phyloP scores from a whole-genome alignment of 2,329 filamentous ascomycete genomes.

The Piedraia hortae region DNA sequence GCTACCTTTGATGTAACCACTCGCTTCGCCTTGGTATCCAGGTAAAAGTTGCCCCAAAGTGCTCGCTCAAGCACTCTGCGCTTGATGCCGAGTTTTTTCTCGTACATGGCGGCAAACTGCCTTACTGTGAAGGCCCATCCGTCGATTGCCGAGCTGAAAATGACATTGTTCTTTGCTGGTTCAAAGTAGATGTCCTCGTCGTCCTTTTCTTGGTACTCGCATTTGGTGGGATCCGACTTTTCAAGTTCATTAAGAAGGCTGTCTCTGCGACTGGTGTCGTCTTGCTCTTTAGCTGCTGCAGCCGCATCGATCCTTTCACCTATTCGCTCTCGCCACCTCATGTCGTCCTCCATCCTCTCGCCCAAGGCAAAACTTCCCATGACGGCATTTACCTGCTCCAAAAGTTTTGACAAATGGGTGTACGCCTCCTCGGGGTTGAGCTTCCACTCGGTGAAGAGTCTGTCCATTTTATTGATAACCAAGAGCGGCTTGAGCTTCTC shows the following conservation, averaged over 20 bases:
- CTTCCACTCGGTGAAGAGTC: constrained; percentile 75
- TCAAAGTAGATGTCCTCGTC: constrained; percentile 97
- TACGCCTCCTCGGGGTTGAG: constrained; percentile 82
- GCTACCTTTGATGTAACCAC: constrained; percentile 75
- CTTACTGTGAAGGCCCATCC: constrained; percentile 97
- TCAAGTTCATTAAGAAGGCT: constrained; percentile 29
- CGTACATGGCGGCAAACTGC: constrained; percentile 79
- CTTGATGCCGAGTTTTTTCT: constrained; percentile 93
- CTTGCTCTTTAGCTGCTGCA: constrained; percentile 14
- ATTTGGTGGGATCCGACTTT: constrained; percentile 20
- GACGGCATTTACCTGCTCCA: constrained; percentile 93
- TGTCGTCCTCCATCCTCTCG: constrained; percentile 92
- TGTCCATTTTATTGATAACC: constrained; percentile 96
- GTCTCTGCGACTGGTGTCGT: constrained; percentile 16
- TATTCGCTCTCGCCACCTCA: constrained; percentile 82
- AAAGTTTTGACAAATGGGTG: constrained; percentile 57
- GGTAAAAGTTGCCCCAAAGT: constrained; percentile 85
- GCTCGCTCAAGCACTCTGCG: constrained; percentile 69
- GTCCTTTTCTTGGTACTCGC: constrained; percentile 62
- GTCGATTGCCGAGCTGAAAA: constrained; percentile 90
- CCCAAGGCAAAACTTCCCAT: constrained; percentile 94
- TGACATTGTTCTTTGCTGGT: constrained; percentile 94
- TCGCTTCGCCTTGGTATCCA: constrained; percentile 91
- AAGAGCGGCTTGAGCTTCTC: constrained; percentile 86
- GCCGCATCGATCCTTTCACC: constrained; percentile 58